Evolutionary conservation across 2,329 filamentous ascomycete genomes (phyloP).

Genomic region (Venturiaceae sp.): DNA sequence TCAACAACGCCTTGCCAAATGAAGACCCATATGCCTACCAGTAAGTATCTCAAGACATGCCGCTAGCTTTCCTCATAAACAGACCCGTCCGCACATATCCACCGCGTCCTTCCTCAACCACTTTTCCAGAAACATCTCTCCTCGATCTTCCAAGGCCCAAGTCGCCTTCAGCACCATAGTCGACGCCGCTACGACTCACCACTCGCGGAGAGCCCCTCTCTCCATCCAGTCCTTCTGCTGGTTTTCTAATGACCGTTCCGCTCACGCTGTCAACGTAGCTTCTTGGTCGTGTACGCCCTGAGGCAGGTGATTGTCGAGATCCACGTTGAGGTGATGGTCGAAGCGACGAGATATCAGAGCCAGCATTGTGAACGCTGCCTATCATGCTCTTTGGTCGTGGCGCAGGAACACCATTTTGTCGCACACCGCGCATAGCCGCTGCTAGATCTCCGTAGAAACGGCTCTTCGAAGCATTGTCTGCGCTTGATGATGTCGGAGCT

Average conservation of each 20-base stretch:
- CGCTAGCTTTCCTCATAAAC: conserved; percentile 31
- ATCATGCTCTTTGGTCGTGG: conserved; percentile 12
- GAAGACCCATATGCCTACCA: not conserved
- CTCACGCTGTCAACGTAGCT: conserved; percentile 1
- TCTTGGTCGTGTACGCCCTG: not conserved
- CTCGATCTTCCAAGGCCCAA: conserved; percentile 27
- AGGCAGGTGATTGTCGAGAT: not conserved
- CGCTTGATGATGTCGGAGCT: not conserved
- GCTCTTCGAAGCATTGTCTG: conserved; percentile 25
- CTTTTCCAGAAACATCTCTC: conserved; percentile 62
- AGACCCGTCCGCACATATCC: conserved; percentile 15
- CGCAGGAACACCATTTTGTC: conserved; percentile 10
- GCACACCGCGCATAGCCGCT: conserved; percentile 29
- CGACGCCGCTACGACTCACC: conserved; percentile 36
- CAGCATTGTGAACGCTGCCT: conserved; percentile 7
- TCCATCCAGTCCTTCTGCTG: not conserved
- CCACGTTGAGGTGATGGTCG: not conserved
- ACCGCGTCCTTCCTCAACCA: conserved; percentile 59
- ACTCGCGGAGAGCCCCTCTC: conserved; percentile 22
- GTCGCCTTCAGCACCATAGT: conserved; percentile 29
- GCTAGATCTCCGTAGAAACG: conserved; percentile 38
- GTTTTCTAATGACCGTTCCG: conserved; percentile 19
- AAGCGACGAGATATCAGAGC: not conserved
- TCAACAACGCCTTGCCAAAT: not conserved
- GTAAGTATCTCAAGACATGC: conserved; percentile 14